Base-by-base conservation (phyloP, 768 basidiomycete genomes). In the Cubamyces lactineus region DNA sequence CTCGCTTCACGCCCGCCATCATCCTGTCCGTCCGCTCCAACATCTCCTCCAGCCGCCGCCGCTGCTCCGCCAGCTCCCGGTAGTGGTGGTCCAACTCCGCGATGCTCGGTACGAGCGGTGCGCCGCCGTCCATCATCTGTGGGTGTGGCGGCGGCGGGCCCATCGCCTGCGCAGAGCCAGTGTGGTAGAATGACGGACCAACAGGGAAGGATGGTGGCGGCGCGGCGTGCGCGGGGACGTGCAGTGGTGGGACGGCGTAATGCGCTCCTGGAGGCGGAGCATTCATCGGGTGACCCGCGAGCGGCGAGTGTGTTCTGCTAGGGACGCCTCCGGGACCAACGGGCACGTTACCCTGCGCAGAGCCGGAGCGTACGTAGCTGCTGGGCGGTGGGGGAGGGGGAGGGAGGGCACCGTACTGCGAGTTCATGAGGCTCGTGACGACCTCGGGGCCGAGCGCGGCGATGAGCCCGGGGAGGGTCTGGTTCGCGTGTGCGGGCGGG, bases 21-120 rank as follows among this genome's bases (percentile, higher is more conserved):
- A 94, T 73, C 71, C 82, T 75, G 56, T 92, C 88, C 67, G 91
- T 94, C 75, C 80, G 83, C 66, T 86, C 83, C 61, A 92, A 73
- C 84, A 94, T 80, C 71, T 90, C 90, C 74, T 91, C 84, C 76
- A 89, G 77, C 71, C 81, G 77, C 68, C 76, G 77, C 73, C 85
- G 84, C 70, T 89, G 82, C 67, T 87, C 84, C 4, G 77, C 74
- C 56, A 94, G 78, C 68, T 87, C 82, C 19, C 75, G 67, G 67
- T 90, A 92, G 71, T 93, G 92, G 57, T 84, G 77, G 73, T 88
- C 88, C 64, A 94, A 75, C 65, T 94, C 92, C 7, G 69, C 69
- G 53, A 82, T 68, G 16, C 84, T 85, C 50, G 83, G 83, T 16
- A 83, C 64, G 38, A 62, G 65, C n/a, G 64, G 56, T 16, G 59